Conservation (phyloP, 1,284 basidiomycete genomes). For the Rhizoctonia solani region DNA sequence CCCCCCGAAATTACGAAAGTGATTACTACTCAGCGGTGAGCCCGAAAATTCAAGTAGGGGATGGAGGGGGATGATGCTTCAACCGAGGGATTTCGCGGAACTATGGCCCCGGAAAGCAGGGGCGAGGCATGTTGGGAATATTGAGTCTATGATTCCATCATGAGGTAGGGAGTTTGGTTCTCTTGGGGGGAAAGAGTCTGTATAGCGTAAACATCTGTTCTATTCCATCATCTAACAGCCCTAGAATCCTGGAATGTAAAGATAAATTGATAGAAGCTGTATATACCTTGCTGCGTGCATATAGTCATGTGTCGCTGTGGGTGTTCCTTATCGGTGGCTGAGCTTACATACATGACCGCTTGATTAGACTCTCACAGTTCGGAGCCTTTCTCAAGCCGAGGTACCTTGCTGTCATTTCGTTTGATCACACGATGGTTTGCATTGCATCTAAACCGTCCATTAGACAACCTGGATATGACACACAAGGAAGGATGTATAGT, state of each 20-base stretch:
- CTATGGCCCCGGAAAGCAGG: not conserved
- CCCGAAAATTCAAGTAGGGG: too few relatives aligned
- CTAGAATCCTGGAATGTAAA: too few relatives aligned
- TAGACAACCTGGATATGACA: constrained; percentile 4
- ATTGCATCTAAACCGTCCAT: not conserved
- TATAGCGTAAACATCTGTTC: not conserved
- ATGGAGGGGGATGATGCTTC: too few relatives aligned
- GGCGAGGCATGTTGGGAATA: not conserved
- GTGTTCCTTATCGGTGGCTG: too few relatives aligned
- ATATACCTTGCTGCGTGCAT: too few relatives aligned
- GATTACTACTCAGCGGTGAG: constrained; percentile 1
- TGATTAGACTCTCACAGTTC: too few relatives aligned
- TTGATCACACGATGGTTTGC: constrained; percentile 9
- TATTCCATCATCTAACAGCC: too few relatives aligned
- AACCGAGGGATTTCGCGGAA: not conserved
- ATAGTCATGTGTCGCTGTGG: too few relatives aligned
- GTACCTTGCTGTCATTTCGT: too few relatives aligned
- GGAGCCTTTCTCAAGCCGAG: too few relatives aligned
- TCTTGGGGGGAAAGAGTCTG: not conserved
- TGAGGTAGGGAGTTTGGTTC: not conserved
- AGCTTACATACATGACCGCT: too few relatives aligned
- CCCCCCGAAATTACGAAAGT: constrained; percentile 1
- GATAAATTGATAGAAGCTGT: too few relatives aligned
- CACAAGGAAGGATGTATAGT: constrained; percentile 25
- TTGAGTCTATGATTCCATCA: constrained; percentile 10